phyloP scores from a whole-genome alignment of 2,329 filamentous ascomycete species.

The Verticillium tricorpus region DNA sequence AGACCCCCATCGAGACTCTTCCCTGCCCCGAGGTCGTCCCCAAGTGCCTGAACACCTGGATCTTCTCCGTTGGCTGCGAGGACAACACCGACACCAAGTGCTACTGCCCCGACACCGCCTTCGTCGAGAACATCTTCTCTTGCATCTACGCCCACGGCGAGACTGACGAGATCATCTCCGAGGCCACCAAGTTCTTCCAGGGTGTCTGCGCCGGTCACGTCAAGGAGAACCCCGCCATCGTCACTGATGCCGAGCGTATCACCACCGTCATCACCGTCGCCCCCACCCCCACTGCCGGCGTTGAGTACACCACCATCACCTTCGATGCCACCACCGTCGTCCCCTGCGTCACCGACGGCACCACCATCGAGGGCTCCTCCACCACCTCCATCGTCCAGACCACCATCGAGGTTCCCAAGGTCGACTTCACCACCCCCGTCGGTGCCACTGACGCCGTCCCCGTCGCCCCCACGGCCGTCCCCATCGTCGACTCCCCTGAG shows the following conservation, averaged over 20 bases:
- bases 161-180: conserved; percentile 59
- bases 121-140: conserved; percentile 73
- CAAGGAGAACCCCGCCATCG: conserved; percentile 75
- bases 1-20: conserved; percentile 37
- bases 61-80: conserved; percentile 65
- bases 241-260: conserved; percentile 66
- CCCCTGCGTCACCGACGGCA: conserved; percentile 44
- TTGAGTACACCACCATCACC: conserved; percentile 47
- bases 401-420: conserved; percentile 47
- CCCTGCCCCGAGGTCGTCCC: conserved; percentile 71
- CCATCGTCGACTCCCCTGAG: conserved; percentile 29
- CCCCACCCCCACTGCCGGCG: conserved; percentile 39
- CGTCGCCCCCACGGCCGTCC: conserved; percentile 22
- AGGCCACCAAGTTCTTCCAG: conserved; percentile 79
- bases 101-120: conserved; percentile 78
- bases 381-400: conserved; percentile 47
- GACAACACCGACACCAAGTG: conserved; percentile 79
- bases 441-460: conserved; percentile 2
- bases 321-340: conserved; percentile 42
- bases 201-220: conserved; percentile 82
- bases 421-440: conserved; percentile 40
- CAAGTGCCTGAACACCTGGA: conserved; percentile 88
- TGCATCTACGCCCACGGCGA: conserved; percentile 77
- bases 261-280: conserved; percentile 55
- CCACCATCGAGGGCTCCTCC: conserved; percentile 39